These are phyloP conservation scores for Scutellaria baicalensis DNA, from an alignment of 257 asterid species.

Conservation along the genomic window DNA sequence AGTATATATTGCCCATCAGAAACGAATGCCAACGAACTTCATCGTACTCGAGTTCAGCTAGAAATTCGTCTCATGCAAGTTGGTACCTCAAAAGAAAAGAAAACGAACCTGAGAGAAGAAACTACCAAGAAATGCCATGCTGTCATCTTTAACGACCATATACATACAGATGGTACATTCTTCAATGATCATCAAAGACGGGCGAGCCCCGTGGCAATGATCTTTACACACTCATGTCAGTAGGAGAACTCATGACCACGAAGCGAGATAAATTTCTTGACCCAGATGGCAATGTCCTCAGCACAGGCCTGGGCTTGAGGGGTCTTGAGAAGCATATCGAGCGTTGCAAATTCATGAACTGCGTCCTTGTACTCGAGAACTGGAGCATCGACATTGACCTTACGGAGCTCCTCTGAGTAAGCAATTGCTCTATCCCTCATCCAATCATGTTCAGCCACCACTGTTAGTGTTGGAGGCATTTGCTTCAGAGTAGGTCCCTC, in stretches of 20 bases:
- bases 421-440: slow-evolving; percentile 94
- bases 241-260: slow-evolving; percentile 91
- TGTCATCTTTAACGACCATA: slow-evolving; percentile 10
- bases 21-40: background rate
- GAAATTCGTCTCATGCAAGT: slow-evolving; percentile 4
- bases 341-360: slow-evolving; percentile 89
- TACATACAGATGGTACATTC: slow-evolving; percentile 1
- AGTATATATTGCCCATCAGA: background rate
- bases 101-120: background rate
- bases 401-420: slow-evolving; percentile 82
- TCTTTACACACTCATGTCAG: slow-evolving; percentile 22
- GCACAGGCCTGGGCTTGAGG: slow-evolving; percentile 94
- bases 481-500: slow-evolving; percentile 65
- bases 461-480: slow-evolving; percentile 87
- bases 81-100: background rate
- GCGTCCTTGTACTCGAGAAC: slow-evolving; percentile 87
- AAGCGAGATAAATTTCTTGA: slow-evolving; percentile 81
- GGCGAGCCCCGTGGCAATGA: background rate
- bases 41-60: background rate
- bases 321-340: slow-evolving; percentile 76
- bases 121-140: background rate
- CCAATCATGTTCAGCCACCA: slow-evolving; percentile 91
- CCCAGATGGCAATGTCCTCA: slow-evolving; percentile 90
- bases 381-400: slow-evolving; percentile 86
- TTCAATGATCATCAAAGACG: background rate